Evolutionary conservation across 1,284 basidiomycete species (phyloP).

Genomic region (Ceraceosorus guamensis): DNA sequence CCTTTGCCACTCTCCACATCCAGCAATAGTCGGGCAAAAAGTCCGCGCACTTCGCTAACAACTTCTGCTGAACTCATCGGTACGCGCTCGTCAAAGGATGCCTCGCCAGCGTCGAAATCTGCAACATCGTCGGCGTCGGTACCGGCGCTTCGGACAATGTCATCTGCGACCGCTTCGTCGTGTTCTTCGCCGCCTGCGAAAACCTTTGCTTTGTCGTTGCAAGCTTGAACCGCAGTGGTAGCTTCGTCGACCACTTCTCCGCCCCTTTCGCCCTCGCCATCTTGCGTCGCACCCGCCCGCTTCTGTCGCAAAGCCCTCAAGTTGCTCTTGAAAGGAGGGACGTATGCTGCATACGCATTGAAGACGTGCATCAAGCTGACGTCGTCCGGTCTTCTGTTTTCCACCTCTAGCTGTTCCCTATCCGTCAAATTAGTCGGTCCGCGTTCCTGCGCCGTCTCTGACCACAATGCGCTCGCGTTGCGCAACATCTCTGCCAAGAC

Average conservation of each 20-base stretch:
- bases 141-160: background rate
- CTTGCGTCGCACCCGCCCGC: background rate
- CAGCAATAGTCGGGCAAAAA: conserved; percentile 65
- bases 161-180: background rate
- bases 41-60: conserved; percentile 61
- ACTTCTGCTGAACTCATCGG: conserved; percentile 71
- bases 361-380: conserved; percentile 75
- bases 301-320: conserved; percentile 8
- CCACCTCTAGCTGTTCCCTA: conserved; percentile 24
- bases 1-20: conserved; percentile 47
- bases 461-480: conserved; percentile 25
- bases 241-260: background rate
- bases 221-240: conserved; percentile 6
- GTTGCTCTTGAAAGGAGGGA: conserved; percentile 50
- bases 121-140: background rate
- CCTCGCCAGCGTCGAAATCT: too few relatives aligned
- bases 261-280: background rate
- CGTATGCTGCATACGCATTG: conserved; percentile 76
- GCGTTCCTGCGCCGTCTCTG: background rate
- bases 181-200: background rate
- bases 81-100: background rate
- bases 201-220: background rate
- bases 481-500: conserved; percentile 77
- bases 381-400: conserved; percentile 56
- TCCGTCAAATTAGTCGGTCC: conserved; percentile 1